phyloP scores from a whole-genome alignment of 208 protist species.

The Acanthamoeba lugdunensis region DNA sequence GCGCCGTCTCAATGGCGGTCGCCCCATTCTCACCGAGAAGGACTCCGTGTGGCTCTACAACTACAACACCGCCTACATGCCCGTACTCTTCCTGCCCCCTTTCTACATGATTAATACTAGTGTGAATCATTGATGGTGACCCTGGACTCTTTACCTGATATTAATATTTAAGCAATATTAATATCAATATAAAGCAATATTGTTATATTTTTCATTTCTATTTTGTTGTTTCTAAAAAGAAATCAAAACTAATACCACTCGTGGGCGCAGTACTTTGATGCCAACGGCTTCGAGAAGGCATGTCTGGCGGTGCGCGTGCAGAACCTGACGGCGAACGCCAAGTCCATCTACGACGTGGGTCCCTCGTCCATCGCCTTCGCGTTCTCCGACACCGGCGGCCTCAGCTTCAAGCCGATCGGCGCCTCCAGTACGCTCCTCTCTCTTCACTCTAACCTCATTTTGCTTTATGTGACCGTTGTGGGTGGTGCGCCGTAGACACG shows the following conservation, averaged over 20 bases:
- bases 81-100: neutral
- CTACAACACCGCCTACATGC: slow-evolving; percentile 39
- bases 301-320: slow-evolving; percentile 1
- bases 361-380: slow-evolving; percentile 27
- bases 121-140: no score
- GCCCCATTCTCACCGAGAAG: neutral
- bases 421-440: neutral
- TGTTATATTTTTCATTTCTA: no score
- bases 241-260: no score
- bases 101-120: neutral
- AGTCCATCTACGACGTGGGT: slow-evolving; percentile 31
- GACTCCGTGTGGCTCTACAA: slow-evolving; percentile 48
- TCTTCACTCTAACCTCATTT: neutral
- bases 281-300: neutral
- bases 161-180: no score
- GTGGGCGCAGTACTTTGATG: neutral
- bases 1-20: neutral
- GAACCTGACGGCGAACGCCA: slow-evolving; percentile 17
- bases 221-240: no score
- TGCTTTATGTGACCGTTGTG: no score
- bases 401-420: neutral
- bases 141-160: no score
- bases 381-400: neutral
- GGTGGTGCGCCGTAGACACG: neutral
- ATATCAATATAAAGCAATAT: no score